Conservation (phyloP, 495 filamentous ascomycete genomes). For the Aspergillus cristatus region DNA sequence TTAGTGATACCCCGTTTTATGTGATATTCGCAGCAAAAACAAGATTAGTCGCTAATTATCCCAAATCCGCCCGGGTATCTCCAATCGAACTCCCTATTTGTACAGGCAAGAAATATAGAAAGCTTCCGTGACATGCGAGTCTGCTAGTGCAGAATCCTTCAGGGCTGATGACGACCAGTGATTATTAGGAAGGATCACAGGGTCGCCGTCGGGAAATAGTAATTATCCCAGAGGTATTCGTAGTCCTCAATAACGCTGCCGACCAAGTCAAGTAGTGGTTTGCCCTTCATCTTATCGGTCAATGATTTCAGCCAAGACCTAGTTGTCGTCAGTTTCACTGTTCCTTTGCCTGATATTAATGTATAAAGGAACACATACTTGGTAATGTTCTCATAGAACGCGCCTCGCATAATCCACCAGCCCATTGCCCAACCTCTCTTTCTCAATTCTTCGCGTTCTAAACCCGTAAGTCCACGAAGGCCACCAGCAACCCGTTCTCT, state of each 20-base stretch:
- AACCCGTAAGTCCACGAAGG: constrained; percentile 59
- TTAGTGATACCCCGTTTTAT: constrained; percentile 15
- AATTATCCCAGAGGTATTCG: constrained; percentile 95
- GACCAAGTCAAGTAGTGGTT: constrained; percentile 69
- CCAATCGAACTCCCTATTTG: not conserved
- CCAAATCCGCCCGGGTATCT: not conserved
- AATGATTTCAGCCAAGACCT: constrained; percentile 52
- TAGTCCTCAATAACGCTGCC: constrained; percentile 86
- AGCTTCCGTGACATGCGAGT: no score
- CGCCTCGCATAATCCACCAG: constrained; percentile 93
- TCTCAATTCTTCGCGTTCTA: constrained; percentile 81
- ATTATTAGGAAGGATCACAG: constrained; percentile 27
- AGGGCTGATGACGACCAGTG: no score
- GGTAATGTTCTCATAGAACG: constrained; percentile 91
- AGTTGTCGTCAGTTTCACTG: constrained; percentile 21
- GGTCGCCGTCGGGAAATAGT: constrained; percentile 77
- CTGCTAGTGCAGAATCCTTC: no score
- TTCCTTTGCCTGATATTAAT: not conserved
- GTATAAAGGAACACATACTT: constrained; percentile 40
- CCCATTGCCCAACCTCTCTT: constrained; percentile 79
- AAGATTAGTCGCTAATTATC: not conserved
- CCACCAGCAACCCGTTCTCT: constrained; percentile 57
- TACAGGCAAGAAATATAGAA: not conserved
- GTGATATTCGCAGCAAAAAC: not conserved
- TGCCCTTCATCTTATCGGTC: constrained; percentile 59